Percentiles rank a stretch among this genome's conserved stretches.
Conservation (phyloP, 2,329 filamentous ascomycete species). For the Verticillium zaregamsianum region DNA sequence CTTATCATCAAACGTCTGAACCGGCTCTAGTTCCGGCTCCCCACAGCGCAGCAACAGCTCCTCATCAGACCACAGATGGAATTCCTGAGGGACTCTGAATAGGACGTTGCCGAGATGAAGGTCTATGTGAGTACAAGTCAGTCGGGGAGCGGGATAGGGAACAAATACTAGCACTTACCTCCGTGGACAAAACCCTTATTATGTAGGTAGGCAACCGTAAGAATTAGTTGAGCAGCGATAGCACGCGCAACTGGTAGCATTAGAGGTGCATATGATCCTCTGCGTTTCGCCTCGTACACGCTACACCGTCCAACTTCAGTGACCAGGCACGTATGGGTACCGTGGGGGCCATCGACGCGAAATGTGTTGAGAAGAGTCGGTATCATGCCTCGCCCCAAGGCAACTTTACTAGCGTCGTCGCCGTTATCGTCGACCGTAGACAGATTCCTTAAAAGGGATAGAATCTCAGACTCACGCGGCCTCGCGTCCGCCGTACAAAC, state of each 20-base stretch:
- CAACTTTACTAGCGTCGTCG: neutral
- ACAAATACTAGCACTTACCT: neutral
- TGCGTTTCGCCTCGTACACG: neutral
- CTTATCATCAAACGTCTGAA: neutral
- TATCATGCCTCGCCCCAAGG: neutral
- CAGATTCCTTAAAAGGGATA: neutral
- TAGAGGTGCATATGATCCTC: constrained; percentile 1
- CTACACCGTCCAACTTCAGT: neutral
- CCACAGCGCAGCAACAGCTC: neutral
- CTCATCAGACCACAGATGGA: neutral
- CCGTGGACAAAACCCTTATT: constrained; percentile 4
- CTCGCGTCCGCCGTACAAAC: neutral
- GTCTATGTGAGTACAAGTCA: neutral
- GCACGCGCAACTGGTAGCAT: constrained; percentile 3
- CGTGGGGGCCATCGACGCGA: neutral
- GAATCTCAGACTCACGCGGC: neutral
- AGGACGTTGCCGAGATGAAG: constrained; percentile 2
- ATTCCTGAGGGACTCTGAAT: neutral
- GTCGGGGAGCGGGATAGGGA: neutral
- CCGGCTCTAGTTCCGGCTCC: neutral
- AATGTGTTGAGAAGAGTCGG: constrained; percentile 3
- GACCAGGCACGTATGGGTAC: neutral
- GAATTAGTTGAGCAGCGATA: constrained; percentile 2
- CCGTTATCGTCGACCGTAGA: neutral
- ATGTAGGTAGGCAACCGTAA: constrained; percentile 7